A percentile compares a stretch with the other conserved stretches of the same genome.
Conservation (phyloP, 2,329 filamentous ascomycete species). For the Fusarium longipes region DNA sequence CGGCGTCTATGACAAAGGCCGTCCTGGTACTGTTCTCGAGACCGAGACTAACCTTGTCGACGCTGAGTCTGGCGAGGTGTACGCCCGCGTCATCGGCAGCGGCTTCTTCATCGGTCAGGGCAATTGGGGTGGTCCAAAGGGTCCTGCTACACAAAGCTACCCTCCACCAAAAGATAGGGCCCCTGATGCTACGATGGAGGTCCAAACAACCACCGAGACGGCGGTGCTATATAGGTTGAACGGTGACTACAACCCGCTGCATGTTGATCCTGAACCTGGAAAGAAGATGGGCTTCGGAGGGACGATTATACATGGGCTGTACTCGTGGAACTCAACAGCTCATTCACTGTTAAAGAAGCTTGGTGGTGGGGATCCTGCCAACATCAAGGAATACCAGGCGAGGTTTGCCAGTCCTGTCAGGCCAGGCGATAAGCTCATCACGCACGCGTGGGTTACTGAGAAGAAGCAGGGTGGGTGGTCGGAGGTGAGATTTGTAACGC, state of each 20-base stretch:
- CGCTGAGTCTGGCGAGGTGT: conserved; percentile 52
- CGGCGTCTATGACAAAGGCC: conserved; percentile 59
- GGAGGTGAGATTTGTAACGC: conserved; percentile 12
- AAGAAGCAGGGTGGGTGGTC: background rate
- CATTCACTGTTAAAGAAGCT: conserved; percentile 56
- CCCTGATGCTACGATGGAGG: conserved; percentile 54
- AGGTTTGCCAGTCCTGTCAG: conserved; percentile 60
- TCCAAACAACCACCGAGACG: conserved; percentile 54
- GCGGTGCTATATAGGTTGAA: conserved; percentile 58
- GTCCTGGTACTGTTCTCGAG: conserved; percentile 48
- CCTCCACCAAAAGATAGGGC: conserved; percentile 48
- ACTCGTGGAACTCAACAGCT: conserved; percentile 61
- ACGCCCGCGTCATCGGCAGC: conserved; percentile 53
- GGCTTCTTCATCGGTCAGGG: conserved; percentile 60
- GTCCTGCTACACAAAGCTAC: conserved; percentile 50
- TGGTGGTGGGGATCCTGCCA: conserved; percentile 54
- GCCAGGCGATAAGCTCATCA: conserved; percentile 58
- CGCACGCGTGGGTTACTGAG: conserved; percentile 56
- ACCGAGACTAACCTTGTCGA: conserved; percentile 55
- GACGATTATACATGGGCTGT: conserved; percentile 59
- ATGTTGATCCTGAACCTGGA: conserved; percentile 57
- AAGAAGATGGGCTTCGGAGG: conserved; percentile 58
- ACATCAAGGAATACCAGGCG: conserved; percentile 57
- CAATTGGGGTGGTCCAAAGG: conserved; percentile 57
- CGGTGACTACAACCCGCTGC: conserved; percentile 62